Base-by-base conservation (phyloP, 139 green algal species). In the Nannochloris sp. region DNA sequence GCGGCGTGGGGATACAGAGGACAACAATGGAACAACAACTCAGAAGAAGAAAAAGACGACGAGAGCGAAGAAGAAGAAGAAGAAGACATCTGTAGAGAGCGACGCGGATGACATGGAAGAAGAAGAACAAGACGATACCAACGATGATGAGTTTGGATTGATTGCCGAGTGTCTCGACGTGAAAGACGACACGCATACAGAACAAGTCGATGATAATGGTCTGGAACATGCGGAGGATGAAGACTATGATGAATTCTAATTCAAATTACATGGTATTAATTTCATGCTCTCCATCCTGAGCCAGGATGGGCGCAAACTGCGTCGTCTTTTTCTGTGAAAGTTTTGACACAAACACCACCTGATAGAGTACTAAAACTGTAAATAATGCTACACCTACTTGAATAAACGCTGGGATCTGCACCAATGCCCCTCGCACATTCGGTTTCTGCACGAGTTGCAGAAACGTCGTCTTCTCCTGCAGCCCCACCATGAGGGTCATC, bases 401-500 rank as follows among this genome's bases (percentile, higher is more conserved):
- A 31, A 83, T 29, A 1, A 27, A 6, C 1, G 73, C 76, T 4
- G 76, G 74, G n/a, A 82, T 25, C 23, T 15, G 29, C 57, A 83
- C 62, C 18, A 63, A 31, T 0, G 27, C 34, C 2, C 40, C 34
- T n/a, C 48, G 49, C 44, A 83, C 56, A 12, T 60, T 56, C 3
- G 61, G 68, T 49, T 76, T 72, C 57, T 67, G 70, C 19, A 66
- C 66, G 27, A 70, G 51, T 23, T 83, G 74, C 16, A 84, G 40
- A 44, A 87, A 87, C 0, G 73, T 81, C 0, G 73, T 65, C 70
- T 87, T 87, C 48, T 87, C 81, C 57, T 87, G 81, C 3, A 87
- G 59, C 1, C 78, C 80, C 2, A 55, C 60, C 40, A 69, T 64
- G 67, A 83, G 74, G 19, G 64, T 78, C 7, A 71, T 68, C 31